Percentiles rank a stretch among this genome's conserved stretches.
phyloP scores from a whole-genome alignment of 192 early-diverging fungal genomes.

The Phlyctochytrium arcticum region DNA sequence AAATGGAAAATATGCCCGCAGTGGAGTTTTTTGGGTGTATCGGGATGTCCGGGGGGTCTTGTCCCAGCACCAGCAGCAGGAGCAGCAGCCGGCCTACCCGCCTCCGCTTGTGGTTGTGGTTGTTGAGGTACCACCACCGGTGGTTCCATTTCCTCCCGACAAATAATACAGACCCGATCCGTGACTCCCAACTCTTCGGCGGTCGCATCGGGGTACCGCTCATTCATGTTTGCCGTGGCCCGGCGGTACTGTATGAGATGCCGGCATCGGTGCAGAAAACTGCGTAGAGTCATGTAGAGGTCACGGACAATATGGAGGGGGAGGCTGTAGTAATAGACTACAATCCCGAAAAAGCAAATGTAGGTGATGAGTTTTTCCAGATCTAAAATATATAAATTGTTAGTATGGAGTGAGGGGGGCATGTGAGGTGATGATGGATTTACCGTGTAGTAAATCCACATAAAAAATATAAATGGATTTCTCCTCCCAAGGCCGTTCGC shows the following conservation, averaged over 20 bases:
- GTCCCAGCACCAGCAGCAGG: not conserved
- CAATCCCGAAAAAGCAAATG: constrained; percentile 79
- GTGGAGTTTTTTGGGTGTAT: constrained; percentile 87
- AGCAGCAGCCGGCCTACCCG: not conserved
- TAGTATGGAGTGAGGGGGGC: not conserved
- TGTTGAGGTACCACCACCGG: constrained; percentile 15
- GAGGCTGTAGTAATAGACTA: constrained; percentile 77
- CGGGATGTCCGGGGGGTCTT: constrained; percentile 21
- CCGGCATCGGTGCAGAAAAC: constrained; percentile 84
- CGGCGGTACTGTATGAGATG: constrained; percentile 88
- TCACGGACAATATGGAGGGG: constrained; percentile 96
- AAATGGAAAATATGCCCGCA: constrained; percentile 99
- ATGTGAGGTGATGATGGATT: not conserved
- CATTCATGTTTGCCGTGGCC: constrained; percentile 95
- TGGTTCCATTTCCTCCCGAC: constrained; percentile 89
- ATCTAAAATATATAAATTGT: constrained; percentile 49
- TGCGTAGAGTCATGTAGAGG: constrained; percentile 88
- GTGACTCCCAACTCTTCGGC: constrained; percentile 80
- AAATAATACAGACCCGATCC: constrained; percentile 83
- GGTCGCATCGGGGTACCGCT: constrained; percentile 90
- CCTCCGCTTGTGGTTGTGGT: constrained; percentile 6
- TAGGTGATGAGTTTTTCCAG: constrained; percentile 88
- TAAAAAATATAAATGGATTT: constrained; percentile 92
- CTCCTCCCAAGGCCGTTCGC: constrained; percentile 84
- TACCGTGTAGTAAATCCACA: constrained; percentile 79